Base-by-base conservation (phyloP, 2,329 filamentous ascomycete species). In the Penicillium occitanis region DNA sequence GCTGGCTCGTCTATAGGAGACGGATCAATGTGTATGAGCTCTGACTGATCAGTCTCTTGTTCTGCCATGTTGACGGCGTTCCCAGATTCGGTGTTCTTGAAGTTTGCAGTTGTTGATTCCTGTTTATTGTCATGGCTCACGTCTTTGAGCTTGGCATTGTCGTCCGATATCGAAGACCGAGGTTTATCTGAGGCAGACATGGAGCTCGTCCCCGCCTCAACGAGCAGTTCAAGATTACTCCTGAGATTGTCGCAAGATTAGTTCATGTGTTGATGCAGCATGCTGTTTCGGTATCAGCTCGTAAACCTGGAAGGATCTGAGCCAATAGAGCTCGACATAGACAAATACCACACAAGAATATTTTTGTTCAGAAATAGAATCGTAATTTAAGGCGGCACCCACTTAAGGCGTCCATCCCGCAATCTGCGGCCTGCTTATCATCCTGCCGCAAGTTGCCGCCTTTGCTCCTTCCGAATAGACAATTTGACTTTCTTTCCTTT, bases 121-220 rank as follows among this genome's bases (percentile, higher is more conserved):
- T 58, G 46, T 46, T 57, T 17, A 22, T 42, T 42, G 28, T 53
- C 62, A 64, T 64, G n/a, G 37, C 53, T 58, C 25, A n/a, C 19
- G 22, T 42, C 13, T 35, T 55, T 25, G n/a, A 35, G 46, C 46
- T 48, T 61, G n/a, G n/a, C 25, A 50, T 57, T 30, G 19, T 67
- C 67, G 66, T 70, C 67, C 67, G 66, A 66, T 68, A 70, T 69
- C 68, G 68, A 69, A 66, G 72, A 67, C 59, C 70, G 70, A 60
- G 68, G 57, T 17, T 46, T 48, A 69, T 72, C 74, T 69, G 70
- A 70, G 61, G 74, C 69, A 73, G 76, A 76, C 76, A 78, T 78
- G 72, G 71, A 74, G 73, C 74, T 66, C 28, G 19, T 58, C 44
- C 55, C 55, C 61, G 48, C 61, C 60, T 63, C 46, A 42, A 61